Percentiles rank a stretch among this genome's conserved stretches.
These are phyloP conservation scores for Dipteronia sinensis DNA, from an alignment of 345 rosid species.

Conservation along the genomic window DNA sequence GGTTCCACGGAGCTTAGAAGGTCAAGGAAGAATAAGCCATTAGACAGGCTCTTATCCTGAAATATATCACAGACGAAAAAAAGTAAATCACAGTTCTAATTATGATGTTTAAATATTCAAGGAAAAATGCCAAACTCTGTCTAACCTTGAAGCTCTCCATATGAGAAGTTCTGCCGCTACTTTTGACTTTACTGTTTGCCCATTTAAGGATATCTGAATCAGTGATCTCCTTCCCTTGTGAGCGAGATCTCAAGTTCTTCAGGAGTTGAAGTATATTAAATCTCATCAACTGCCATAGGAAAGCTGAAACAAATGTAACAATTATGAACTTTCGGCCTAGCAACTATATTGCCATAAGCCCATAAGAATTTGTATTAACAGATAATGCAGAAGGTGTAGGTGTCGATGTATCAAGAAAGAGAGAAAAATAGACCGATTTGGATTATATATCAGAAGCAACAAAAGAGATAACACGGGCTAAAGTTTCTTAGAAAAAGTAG, in stretches of 20 bases:
- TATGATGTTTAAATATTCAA: not conserved
- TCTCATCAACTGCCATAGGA: constrained; percentile 94
- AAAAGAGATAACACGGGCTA: no score
- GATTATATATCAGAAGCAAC: no score
- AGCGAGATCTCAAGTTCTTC: constrained; percentile 73
- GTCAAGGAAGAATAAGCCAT: constrained; percentile 84
- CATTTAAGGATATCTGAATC: constrained; percentile 79
- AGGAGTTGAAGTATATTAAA: constrained; percentile 86
- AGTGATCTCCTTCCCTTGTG: constrained; percentile 76
- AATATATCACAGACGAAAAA: constrained; percentile 1
- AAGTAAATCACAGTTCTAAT: not conserved
- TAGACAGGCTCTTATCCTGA: constrained; percentile 85
- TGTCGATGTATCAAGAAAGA: not conserved
- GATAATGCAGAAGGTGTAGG: not conserved
- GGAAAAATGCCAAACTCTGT: constrained; percentile 10
- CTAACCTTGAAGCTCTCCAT: constrained; percentile 82
- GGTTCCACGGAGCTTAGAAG: constrained; percentile 90
- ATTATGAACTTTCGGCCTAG: constrained; percentile 5
- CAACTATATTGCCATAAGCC: not conserved
- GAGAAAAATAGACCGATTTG: not conserved
- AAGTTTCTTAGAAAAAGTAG: no score
- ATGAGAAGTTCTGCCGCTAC: constrained; percentile 58
- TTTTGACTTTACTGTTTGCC: constrained; percentile 72
- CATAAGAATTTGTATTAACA: not conserved
- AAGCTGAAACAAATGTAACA: constrained; percentile 56